Percentiles rank a stretch among this genome's conserved stretches.
Evolutionary conservation across 2,329 filamentous ascomycete genomes (phyloP).

Genomic region (Metarhizium guizhouense): DNA sequence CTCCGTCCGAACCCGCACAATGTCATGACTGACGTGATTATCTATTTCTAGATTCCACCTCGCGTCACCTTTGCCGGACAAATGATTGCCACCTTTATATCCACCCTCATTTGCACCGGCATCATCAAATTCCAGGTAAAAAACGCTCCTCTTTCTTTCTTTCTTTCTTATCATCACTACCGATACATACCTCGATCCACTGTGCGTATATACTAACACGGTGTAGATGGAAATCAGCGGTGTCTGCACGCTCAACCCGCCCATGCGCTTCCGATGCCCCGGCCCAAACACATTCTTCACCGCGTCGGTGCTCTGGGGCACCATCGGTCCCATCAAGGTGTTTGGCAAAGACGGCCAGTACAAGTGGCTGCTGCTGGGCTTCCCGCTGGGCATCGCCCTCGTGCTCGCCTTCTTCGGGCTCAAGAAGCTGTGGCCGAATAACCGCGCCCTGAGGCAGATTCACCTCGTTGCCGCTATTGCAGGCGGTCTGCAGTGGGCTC

Average conservation of each 20-base stretch:
- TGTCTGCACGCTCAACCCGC: slow-evolving; percentile 28
- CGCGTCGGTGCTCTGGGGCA: slow-evolving; percentile 32
- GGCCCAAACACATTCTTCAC: slow-evolving; percentile 29
- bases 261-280: slow-evolving; percentile 28
- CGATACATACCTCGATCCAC: neutral
- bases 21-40: too few species aligned
- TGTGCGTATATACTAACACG: neutral
- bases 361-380: slow-evolving; percentile 28
- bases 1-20: too few species aligned
- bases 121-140: slow-evolving; percentile 27
- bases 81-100: slow-evolving; percentile 24
- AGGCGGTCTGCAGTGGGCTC: slow-evolving; percentile 30
- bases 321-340: slow-evolving; percentile 27
- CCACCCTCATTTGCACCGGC: slow-evolving; percentile 23
- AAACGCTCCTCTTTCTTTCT: neutral
- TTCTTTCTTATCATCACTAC: too few species aligned
- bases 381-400: slow-evolving; percentile 27
- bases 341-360: slow-evolving; percentile 28
- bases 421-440: slow-evolving; percentile 23
- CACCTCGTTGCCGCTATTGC: slow-evolving; percentile 34
- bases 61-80: slow-evolving; percentile 26
- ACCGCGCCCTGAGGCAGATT: slow-evolving; percentile 25
- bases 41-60: slow-evolving; percentile 20
- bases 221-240: slow-evolving; percentile 20
- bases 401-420: slow-evolving; percentile 28